Percentiles rank a stretch among this genome's conserved stretches.
Evolutionary conservation across 1,284 basidiomycete genomes (phyloP).

Genomic region (Gymnopus androsaceus): DNA sequence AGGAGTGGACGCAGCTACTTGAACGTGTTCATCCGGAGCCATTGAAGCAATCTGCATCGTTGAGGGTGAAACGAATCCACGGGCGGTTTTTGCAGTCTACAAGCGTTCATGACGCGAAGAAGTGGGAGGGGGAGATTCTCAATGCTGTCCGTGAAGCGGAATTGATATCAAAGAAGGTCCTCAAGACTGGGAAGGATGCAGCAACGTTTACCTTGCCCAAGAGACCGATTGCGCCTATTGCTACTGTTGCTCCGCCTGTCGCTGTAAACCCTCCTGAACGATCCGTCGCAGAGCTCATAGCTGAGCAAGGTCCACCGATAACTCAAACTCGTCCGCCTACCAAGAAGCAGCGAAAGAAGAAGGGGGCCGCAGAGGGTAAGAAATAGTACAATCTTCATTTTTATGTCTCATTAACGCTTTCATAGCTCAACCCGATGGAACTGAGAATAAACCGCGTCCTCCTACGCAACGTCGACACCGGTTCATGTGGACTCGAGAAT

Average conservation of each 20-base stretch:
- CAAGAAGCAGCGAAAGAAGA: constrained; percentile 42
- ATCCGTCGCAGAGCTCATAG: constrained; percentile 55
- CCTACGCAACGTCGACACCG: constrained; percentile 55
- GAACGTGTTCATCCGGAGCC: constrained; percentile 52
- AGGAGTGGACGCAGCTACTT: constrained; percentile 65
- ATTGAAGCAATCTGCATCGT: constrained; percentile 46
- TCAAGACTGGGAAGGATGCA: constrained; percentile 33
- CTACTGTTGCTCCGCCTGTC: constrained; percentile 36
- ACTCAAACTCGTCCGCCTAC: constrained; percentile 28
- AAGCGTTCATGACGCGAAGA: constrained; percentile 46
- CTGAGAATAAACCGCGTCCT: constrained; percentile 22
- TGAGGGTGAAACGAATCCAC: constrained; percentile 55
- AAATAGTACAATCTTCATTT: constrained; percentile 18
- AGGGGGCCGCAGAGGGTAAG: constrained; percentile 32
- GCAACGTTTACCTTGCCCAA: constrained; percentile 17
- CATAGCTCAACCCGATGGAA: constrained; percentile 18
- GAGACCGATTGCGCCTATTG: constrained; percentile 11
- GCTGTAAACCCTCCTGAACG: constrained; percentile 49
- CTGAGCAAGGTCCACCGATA: constrained; percentile 54
- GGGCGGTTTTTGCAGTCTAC: constrained; percentile 57
- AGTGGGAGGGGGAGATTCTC: constrained; percentile 65
- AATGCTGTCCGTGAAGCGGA: constrained; percentile 58
- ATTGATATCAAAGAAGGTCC: constrained; percentile 45
- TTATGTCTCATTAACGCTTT: not conserved
- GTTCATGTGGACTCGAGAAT: constrained; percentile 83